Evolutionary conservation across 352 stramenopile species (phyloP).

Genomic region (Pythium grandisporangium): DNA sequence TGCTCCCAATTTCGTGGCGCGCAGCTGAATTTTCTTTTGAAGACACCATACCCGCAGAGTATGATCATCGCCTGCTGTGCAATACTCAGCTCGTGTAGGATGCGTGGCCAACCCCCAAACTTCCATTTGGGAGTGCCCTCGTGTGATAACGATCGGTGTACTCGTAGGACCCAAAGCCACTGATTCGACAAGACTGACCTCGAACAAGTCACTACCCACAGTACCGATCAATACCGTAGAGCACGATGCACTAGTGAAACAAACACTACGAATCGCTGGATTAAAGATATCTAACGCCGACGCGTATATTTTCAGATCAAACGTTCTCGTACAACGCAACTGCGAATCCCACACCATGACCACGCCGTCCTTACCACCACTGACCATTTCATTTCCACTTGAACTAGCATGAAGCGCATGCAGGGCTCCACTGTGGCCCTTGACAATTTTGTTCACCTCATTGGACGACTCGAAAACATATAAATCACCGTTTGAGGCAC

Average conservation of each 20-base stretch:
- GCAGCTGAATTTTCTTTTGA: constrained; percentile 28
- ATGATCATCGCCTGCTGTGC: constrained; percentile 75
- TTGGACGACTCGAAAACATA: constrained; percentile 63
- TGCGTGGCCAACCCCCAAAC: constrained; percentile 80
- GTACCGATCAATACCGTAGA: constrained; percentile 75
- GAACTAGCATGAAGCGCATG: constrained; percentile 37
- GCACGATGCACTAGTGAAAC: constrained; percentile 13
- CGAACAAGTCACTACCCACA: constrained; percentile 76
- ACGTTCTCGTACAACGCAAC: constrained; percentile 24
- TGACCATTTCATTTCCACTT: constrained; percentile 53
- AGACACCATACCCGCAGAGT: constrained; percentile 75
- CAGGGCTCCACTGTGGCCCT: constrained; percentile 31
- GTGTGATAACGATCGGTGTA: constrained; percentile 21
- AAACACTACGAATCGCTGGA: constrained; percentile 37
- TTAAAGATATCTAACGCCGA: constrained; percentile 10
- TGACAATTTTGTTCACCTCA: constrained; percentile 36
- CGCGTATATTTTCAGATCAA: constrained; percentile 31
- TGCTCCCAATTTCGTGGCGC: constrained; percentile 28
- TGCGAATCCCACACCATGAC: constrained; percentile 80
- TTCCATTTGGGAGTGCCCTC: constrained; percentile 66
- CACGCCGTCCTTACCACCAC: constrained; percentile 80
- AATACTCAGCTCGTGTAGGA: constrained; percentile 52
- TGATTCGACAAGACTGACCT: constrained; percentile 47
- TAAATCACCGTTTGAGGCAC: constrained; percentile 62
- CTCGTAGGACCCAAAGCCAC: too few relatives aligned